Percentiles rank a stretch among this genome's conserved stretches.
Evolutionary conservation across 768 basidiomycete species (phyloP).

Genomic region (Boletus patriciae): DNA sequence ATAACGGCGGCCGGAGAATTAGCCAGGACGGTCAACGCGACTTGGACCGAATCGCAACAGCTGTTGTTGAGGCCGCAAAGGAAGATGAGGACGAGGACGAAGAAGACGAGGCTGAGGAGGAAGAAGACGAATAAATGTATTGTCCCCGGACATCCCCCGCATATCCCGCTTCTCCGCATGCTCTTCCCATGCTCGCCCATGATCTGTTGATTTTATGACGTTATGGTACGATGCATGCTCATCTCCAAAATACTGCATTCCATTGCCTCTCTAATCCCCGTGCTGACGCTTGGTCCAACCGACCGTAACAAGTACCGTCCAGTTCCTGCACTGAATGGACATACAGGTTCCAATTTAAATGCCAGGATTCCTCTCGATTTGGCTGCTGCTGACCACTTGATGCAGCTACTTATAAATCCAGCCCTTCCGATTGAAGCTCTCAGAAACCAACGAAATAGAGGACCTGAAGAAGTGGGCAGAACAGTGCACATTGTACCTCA

Average conservation of each 20-base stretch:
- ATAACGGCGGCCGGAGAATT: conserved; percentile 94
- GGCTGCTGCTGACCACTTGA: neutral
- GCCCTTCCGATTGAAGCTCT: neutral
- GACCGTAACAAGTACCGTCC: neutral
- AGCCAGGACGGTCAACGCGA: conserved; percentile 96
- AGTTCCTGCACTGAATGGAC: neutral
- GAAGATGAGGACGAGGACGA: conserved; percentile 76
- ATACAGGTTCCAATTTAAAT: no score
- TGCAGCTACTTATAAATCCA: neutral
- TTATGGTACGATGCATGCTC: conserved; percentile 46
- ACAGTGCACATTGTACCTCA: conserved; percentile 3
- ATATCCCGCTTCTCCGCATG: conserved; percentile 22
- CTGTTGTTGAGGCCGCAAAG: conserved; percentile 76
- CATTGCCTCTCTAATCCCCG: conserved; percentile 9
- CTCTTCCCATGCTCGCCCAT: conserved; percentile 23
- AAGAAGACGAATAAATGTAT: conserved; percentile 40
- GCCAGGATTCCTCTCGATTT: neutral
- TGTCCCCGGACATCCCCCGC: conserved; percentile 14
- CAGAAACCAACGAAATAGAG: neutral
- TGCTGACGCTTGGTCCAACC: neutral
- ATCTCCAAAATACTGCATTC: conserved; percentile 32
- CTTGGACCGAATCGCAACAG: conserved; percentile 90
- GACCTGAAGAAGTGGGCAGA: no score
- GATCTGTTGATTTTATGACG: conserved; percentile 19
- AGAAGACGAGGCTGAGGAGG: conserved; percentile 63